Conservation (phyloP, 345 rosid genomes). For the Mercurialis annua region DNA sequence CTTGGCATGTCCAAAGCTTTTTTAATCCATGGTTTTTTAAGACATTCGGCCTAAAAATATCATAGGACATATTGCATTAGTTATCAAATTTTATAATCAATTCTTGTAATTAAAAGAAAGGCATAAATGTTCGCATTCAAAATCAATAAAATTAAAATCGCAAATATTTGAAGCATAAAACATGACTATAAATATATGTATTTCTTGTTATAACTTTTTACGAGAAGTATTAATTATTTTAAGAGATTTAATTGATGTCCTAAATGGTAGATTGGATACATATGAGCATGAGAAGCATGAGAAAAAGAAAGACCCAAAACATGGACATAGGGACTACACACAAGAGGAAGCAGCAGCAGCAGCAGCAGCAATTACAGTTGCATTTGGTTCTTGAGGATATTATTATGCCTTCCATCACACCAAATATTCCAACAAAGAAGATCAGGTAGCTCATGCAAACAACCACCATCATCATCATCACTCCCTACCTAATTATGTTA, state of each 20-base stretch:
- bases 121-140: not conserved
- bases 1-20: too few species aligned
- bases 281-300: conserved; percentile 53
- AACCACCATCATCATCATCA: conserved; percentile 46
- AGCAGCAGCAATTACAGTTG: conserved; percentile 42
- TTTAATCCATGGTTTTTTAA: too few species aligned
- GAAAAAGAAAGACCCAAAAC: conserved; percentile 52
- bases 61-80: too few species aligned
- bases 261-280: too few species aligned
- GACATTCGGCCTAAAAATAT: too few species aligned
- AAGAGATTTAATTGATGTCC: too few species aligned
- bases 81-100: not conserved
- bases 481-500: not conserved
- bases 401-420: conserved; percentile 56
- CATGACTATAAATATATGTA: too few species aligned
- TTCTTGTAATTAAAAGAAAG: not conserved
- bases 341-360: conserved; percentile 53
- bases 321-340: conserved; percentile 56
- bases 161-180: too few species aligned
- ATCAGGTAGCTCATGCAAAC: conserved; percentile 44
- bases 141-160: too few species aligned
- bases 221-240: too few species aligned
- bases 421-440: conserved; percentile 44
- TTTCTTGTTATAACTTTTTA: too few species aligned
- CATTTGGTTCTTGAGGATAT: too few species aligned